Conservation (phyloP, 2,329 filamentous ascomycete species). For the Fusarium sacchari region DNA sequence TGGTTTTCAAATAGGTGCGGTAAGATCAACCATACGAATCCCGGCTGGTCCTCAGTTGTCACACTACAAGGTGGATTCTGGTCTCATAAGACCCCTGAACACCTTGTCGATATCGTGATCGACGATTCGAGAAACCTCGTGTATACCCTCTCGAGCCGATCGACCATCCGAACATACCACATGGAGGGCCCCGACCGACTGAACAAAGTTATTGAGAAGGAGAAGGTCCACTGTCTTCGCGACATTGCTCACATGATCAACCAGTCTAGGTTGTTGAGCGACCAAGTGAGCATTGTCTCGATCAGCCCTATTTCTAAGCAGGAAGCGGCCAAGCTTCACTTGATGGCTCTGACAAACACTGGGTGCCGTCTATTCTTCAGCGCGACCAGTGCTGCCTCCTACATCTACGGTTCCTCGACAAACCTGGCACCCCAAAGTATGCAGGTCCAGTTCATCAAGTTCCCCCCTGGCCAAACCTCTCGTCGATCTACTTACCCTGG, state of each 20-base stretch:
- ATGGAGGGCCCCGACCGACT: slow-evolving; percentile 74
- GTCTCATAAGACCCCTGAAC: slow-evolving; percentile 65
- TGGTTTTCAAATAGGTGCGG: slow-evolving; percentile 93
- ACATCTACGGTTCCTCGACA: slow-evolving; percentile 68
- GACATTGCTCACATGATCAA: slow-evolving; percentile 89
- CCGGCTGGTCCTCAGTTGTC: slow-evolving; percentile 74
- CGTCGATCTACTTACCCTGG: slow-evolving; percentile 46
- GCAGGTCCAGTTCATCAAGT: slow-evolving; percentile 97
- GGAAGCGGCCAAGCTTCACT: slow-evolving; percentile 84
- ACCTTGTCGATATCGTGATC: slow-evolving; percentile 81
- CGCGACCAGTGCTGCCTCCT: slow-evolving; percentile 80
- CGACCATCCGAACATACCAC: slow-evolving; percentile 91
- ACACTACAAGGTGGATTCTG: slow-evolving; percentile 61
- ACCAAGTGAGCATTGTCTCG: slow-evolving; percentile 78
- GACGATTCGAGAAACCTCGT: slow-evolving; percentile 90
- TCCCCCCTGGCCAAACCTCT: slow-evolving; percentile 70
- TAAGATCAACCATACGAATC: slow-evolving; percentile 88
- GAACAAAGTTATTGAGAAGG: slow-evolving; percentile 73
- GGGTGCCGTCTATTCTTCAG: slow-evolving; percentile 94
- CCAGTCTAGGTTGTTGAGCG: slow-evolving; percentile 75
- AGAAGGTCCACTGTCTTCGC: slow-evolving; percentile 67
- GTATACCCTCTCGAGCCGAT: slow-evolving; percentile 89
- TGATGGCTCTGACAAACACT: slow-evolving; percentile 90
- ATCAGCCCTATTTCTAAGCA: slow-evolving; percentile 84
- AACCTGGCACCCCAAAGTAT: slow-evolving; percentile 86